Base-by-base conservation (phyloP, 2,329 filamentous ascomycete genomes). In the Lasiodiplodia citricola region DNA sequence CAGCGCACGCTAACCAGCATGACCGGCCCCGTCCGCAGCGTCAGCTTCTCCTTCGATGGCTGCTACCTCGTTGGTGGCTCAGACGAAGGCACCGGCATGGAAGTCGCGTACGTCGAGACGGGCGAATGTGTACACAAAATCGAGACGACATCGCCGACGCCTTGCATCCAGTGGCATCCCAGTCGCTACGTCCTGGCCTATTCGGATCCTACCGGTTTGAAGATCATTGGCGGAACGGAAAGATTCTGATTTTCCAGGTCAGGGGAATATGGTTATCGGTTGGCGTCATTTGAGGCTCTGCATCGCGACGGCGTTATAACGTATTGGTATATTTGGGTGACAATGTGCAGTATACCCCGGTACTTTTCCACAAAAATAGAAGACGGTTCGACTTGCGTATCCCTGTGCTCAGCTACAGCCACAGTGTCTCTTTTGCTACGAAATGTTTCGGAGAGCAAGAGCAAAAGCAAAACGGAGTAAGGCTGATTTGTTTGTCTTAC, bases 31-130 rank as follows among this genome's bases (percentile, higher is more conserved):
- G 89, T 94, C 35, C 86, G 88, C 74, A 92, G 87, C 75, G 84
- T 94, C 68, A 90, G 90, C 75, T 95, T 94, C 76, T 91, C 88
- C 18, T 94, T 92, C 79, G 92, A 94, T 74, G 92, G 92, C 1
- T 90, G 87, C 74, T 95, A 90, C 75, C 81, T 94, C 28, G 88
- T 90, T 2, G 91, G 89, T 11, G 92, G 91, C 23, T 91, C 90
- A 69, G 91, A 93, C 67, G 91, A 93, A 80, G 90, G 88, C 83
- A 80, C 86, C 67, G 90, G 90, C 11, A 78, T 94, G 37, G 88
- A 92, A 60, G 87, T 94, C 52, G 88, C 87, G 23, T 91, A 93
- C 75, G 87, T 88, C 1, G 92, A 94, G 77, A 91, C 88, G 3
- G 92, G 92, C 25, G 91, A 94, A 55, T 86, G 88, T 71, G 86